Evolutionary conservation across 169 alveolate species (phyloP), one percentile per base, ranked within the genome.

Genomic region (Cryptosporidium canis): DNA sequence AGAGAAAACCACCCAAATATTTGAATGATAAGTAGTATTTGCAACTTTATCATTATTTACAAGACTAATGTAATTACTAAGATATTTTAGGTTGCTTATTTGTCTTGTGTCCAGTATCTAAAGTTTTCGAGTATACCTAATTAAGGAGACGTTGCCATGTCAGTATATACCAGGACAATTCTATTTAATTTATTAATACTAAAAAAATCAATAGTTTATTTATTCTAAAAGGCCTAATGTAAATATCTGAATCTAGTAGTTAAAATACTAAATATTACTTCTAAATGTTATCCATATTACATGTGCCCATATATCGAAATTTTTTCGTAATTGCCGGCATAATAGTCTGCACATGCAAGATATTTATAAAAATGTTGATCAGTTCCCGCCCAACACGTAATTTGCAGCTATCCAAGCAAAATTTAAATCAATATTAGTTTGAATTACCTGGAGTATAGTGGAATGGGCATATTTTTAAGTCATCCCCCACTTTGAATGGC

Each of bases 111-210:
- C 33, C 12, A 63, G 47, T 41, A 66, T 43, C 41, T 37, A 33
- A 65, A 66, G 3, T 66, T 66, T 70, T 70, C 84, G 84, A 70
- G 84, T 31, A 70, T 14, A n/a, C 7, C 33, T 14, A 29, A 33
- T 18, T 18, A 5, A 53, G 39, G 84, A 70, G 84, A 70, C 84
- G 84, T 51, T 70, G 2, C 56, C 66, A 70, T 70, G 64, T 41
- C 84, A 58, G 84, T 47, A 70, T 70, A 51, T 48, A 56, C 31
- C 64, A 1, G 29, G 9, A 47, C 16, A 27, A 48, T 7, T 27
- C 3, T 8, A 31, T 29, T 44, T 7, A 3, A 43, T 21, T 66
- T 12, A 41, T 37, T 43, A 61, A 61, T 24, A 27, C 12, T 3
- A 6, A 31, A 21, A 61, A 33, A 31, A 1, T 4, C 31, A 29